These are phyloP conservation scores for Pythium folliculosum DNA, from an alignment of 352 stramenopile genomes.

Conservation along the genomic window DNA sequence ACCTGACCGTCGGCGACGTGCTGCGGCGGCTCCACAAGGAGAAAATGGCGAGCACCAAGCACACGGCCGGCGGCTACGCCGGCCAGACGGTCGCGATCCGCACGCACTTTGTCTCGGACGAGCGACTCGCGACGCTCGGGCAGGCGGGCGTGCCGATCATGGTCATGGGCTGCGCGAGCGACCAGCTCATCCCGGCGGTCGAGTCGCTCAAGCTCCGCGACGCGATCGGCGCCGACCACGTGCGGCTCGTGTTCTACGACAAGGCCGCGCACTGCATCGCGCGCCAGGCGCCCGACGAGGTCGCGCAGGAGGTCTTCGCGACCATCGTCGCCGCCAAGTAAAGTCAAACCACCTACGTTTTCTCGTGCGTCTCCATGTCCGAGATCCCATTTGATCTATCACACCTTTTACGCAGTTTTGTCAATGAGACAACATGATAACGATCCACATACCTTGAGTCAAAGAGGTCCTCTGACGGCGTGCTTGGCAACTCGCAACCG, in stretches of 20 bases:
- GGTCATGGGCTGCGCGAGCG: slow-evolving; percentile 38
- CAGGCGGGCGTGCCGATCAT: slow-evolving; percentile 36
- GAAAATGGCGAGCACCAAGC: slow-evolving; percentile 25
- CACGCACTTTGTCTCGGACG: slow-evolving; percentile 45
- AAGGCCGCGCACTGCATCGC: slow-evolving; percentile 38
- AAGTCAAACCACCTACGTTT: background rate
- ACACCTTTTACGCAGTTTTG: no score
- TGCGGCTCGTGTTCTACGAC: slow-evolving; percentile 33
- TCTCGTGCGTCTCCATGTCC: no score
- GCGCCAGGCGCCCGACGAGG: slow-evolving; percentile 39
- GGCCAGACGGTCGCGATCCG: slow-evolving; percentile 50
- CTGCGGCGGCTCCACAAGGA: slow-evolving; percentile 44
- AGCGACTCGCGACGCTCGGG: slow-evolving; percentile 34
- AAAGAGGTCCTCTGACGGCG: no score
- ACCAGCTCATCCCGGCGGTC: slow-evolving; percentile 39
- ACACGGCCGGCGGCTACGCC: slow-evolving; percentile 35
- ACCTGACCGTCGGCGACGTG: slow-evolving; percentile 41
- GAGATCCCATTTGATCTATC: no score
- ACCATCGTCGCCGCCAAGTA: slow-evolving; percentile 17
- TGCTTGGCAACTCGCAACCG: no score
- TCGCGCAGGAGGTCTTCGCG: slow-evolving; percentile 26
- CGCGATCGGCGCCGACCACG: slow-evolving; percentile 15
- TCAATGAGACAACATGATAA: no score
- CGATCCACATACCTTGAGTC: no score
- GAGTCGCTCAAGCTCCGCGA: slow-evolving; percentile 38